These are phyloP conservation scores for Licmophora abbreviata DNA, from an alignment of 108 stramenopile species.

Conservation along the genomic window DNA sequence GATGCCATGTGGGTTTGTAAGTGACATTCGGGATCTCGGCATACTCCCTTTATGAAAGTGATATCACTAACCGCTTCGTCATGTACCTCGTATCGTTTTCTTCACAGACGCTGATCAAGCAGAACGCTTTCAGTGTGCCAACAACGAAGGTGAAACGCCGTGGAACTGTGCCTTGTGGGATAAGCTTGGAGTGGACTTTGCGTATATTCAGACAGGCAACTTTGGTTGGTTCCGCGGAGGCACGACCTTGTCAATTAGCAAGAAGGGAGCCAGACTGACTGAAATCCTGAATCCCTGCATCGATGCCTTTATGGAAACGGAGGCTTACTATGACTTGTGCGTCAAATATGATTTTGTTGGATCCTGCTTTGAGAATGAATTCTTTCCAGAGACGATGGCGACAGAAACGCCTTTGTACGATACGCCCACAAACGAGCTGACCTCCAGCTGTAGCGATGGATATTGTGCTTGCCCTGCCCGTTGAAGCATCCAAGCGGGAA, in stretches of 20 bases:
- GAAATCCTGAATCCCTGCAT: conserved; percentile 8
- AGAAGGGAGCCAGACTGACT: conserved; percentile 8
- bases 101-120: conserved; percentile 8
- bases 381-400: neutral
- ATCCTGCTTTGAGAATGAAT: conserved; percentile 3
- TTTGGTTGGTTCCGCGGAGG: conserved; percentile 1
- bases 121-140: conserved; percentile 3
- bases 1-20: no score
- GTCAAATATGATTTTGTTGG: conserved; percentile 5
- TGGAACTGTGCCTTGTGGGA: conserved; percentile 8
- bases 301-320: conserved; percentile 2
- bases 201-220: conserved; percentile 6
- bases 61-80: no score
- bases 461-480: no score
- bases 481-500: no score
- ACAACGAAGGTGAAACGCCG: conserved; percentile 2
- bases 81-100: neutral
- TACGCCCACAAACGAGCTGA: no score
- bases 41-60: no score
- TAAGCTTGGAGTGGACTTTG: conserved; percentile 1
- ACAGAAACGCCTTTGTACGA: no score
- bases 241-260: conserved; percentile 7
- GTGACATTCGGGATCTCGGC: no score
- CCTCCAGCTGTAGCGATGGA: no score
- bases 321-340: conserved; percentile 8